These are phyloP conservation scores for Rhypophila decipiens DNA, from an alignment of 495 filamentous ascomycete genomes.

Conservation along the genomic window DNA sequence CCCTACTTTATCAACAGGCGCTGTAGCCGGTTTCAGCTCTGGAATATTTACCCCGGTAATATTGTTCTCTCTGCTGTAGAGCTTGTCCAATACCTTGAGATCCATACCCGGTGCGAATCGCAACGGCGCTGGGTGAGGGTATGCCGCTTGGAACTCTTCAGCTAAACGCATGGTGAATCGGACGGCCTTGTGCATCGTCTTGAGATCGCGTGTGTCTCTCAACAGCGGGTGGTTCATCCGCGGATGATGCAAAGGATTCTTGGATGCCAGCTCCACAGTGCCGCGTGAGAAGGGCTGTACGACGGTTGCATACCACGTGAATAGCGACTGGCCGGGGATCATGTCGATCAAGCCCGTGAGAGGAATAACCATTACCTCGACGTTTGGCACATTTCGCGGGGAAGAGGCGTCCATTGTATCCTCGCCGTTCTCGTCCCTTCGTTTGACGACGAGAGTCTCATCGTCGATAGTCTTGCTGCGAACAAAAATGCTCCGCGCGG, in stretches of 20 bases:
- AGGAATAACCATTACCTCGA: constrained; percentile 23
- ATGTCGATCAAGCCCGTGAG: constrained; percentile 3
- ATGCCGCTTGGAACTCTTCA: constrained; percentile 17
- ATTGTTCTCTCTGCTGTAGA: background rate
- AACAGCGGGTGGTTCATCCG: constrained; percentile 20
- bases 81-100: constrained; percentile 6
- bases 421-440: background rate
- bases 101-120: constrained; percentile 16
- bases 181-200: constrained; percentile 7
- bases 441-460: constrained; percentile 8
- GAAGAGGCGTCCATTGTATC: constrained; percentile 11
- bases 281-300: constrained; percentile 32
- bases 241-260: constrained; percentile 24
- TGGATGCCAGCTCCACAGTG: constrained; percentile 25
- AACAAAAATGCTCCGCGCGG: constrained; percentile 11
- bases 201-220: constrained; percentile 12
- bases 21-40: background rate
- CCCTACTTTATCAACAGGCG: too few relatives aligned
- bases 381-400: constrained; percentile 16
- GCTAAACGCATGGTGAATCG: constrained; percentile 22
- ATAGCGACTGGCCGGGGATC: constrained; percentile 4
- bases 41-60: background rate
- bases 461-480: constrained; percentile 16
- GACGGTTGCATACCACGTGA: constrained; percentile 16
- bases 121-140: constrained; percentile 13